Percentiles rank a stretch among this genome's conserved stretches.
Evolutionary conservation across 176 grass and related monocot species (phyloP).

Genomic region (Carex littledalei): DNA sequence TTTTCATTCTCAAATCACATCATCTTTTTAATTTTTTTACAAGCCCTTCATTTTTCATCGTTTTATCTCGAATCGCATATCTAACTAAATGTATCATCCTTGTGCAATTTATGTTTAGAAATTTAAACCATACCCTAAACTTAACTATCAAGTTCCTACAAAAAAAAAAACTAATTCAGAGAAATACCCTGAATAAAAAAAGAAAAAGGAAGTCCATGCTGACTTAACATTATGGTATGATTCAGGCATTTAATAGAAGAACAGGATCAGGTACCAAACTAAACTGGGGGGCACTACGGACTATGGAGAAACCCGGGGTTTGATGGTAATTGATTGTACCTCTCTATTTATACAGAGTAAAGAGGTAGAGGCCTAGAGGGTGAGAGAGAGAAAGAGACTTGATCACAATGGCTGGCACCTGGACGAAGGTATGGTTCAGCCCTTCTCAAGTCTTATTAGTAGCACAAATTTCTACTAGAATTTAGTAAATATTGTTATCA

Average conservation of each 20-base stretch:
- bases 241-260: neutral
- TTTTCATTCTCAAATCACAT: no score
- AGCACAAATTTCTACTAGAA: neutral
- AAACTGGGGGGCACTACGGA: neutral
- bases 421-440: constrained; percentile 41
- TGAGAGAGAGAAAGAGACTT: neutral
- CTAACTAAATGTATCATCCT: no score
- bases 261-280: neutral
- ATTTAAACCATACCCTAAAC: no score
- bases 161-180: no score
- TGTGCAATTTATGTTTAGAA: no score
- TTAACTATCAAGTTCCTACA: no score
- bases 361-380: neutral
- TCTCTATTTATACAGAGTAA: neutral
- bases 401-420: constrained; percentile 36
- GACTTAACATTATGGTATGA: neutral
- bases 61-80: no score
- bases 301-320: neutral
- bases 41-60: no score
- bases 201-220: neutral
- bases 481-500: neutral
- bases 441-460: neutral
- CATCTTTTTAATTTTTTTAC: no score
- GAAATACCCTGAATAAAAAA: no score
- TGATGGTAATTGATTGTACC: neutral